These are phyloP conservation scores for Chytriomyces sp. DNA, from an alignment of 192 early-diverging fungal genomes.

Conservation along the genomic window DNA sequence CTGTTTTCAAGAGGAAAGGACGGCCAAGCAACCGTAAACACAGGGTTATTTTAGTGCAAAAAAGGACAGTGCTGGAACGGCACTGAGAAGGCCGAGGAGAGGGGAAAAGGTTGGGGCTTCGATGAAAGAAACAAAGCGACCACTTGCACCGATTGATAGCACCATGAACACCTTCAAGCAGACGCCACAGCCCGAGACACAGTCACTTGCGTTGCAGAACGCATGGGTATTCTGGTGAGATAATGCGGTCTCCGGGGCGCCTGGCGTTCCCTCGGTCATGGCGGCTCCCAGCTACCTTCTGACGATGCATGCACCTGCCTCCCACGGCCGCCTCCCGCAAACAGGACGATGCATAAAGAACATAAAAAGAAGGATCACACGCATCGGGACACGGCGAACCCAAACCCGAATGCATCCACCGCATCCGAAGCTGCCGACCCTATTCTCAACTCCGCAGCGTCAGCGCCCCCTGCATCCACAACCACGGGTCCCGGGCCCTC, in stretches of 20 bases:
- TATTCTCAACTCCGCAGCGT: neutral
- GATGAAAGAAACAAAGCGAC: no score
- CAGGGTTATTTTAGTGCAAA: no score
- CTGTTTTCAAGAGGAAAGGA: no score
- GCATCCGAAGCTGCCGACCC: neutral
- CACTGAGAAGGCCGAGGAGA: no score
- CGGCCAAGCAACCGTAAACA: no score
- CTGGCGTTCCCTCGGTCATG: neutral
- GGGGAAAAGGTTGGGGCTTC: no score
- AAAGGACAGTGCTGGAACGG: no score
- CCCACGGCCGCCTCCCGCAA: neutral
- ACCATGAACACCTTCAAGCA: neutral
- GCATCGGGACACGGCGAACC: neutral
- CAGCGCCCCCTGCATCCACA: neutral
- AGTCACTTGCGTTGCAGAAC: conserved; percentile 68
- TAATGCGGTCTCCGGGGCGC: neutral
- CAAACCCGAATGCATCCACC: neutral
- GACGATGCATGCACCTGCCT: neutral
- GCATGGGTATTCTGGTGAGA: conserved; percentile 83
- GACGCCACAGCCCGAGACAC: neutral
- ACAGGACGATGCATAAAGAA: conserved; percentile 84
- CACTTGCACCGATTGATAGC: no score
- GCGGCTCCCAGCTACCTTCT: neutral
- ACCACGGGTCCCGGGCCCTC: neutral
- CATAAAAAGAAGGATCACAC: conserved; percentile 67